phyloP scores from a whole-genome alignment of 2,329 filamentous ascomycete genomes.

The Kalaharituber pfeilii region DNA sequence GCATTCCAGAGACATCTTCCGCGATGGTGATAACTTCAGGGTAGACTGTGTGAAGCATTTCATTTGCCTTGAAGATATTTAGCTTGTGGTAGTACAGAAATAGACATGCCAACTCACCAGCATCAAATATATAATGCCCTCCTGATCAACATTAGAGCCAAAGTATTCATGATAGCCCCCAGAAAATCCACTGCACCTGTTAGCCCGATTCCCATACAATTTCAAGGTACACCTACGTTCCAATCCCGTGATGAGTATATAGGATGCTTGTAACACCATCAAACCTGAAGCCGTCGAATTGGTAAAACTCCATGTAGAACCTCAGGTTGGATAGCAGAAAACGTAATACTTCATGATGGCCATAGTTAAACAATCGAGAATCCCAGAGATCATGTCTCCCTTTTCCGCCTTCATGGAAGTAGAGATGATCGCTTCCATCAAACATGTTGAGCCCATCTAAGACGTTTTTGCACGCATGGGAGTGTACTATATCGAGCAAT shows the following conservation, averaged over 20 bases:
- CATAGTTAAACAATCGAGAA: constrained; percentile 93
- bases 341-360: constrained; percentile 80
- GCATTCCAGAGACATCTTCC: constrained; percentile 97
- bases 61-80: constrained; percentile 61
- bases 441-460: constrained; percentile 90
- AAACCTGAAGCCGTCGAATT: constrained; percentile 93
- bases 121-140: constrained; percentile 89
- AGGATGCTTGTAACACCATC: constrained; percentile 98
- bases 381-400: constrained; percentile 91
- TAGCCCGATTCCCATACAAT: constrained; percentile 17
- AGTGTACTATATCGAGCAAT: constrained; percentile 89
- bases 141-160: constrained; percentile 71
- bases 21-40: constrained; percentile 79
- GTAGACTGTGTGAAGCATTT: constrained; percentile 83
- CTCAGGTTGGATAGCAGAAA: constrained; percentile 88
- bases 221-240: constrained; percentile 48
- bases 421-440: constrained; percentile 83
- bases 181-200: constrained; percentile 57
- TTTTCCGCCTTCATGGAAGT: constrained; percentile 77
- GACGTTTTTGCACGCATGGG: constrained; percentile 94
- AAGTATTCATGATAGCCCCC: constrained; percentile 98
- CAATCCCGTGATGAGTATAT: constrained; percentile 88
- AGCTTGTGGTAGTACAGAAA: too few relatives aligned
- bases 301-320: constrained; percentile 98
- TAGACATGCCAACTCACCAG: constrained; percentile 31